Base-by-base conservation (phyloP, 2,329 filamentous ascomycete genomes). In the Lachnellula subtilissima region DNA sequence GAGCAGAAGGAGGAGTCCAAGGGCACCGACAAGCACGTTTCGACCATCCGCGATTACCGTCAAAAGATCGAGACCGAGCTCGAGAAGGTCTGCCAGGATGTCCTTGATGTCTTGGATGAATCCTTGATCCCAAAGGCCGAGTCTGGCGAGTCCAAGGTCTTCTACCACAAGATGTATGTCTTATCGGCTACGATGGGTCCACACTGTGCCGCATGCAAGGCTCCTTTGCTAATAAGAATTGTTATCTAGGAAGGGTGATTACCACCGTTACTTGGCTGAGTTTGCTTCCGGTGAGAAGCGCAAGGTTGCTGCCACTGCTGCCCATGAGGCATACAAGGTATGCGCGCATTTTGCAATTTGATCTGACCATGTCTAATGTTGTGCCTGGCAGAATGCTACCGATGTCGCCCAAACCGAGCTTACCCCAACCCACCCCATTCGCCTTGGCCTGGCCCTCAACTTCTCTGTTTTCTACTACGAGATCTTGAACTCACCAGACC, bases 1-100 rank as follows among this genome's bases (percentile, higher is more conserved):
- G 93, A 97, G 83, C 93, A 97, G 80, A 97, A 97, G 87, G 93
- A 97, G 83, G 93, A 97, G 81, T 94, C 91, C 74, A 97, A 97
- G 86, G 93, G 93, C 73, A 91, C 88, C 67, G 91, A 95, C 72
- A 93, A 94, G 83, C 93, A 97, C 77, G 91, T 97, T 71, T 75
- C 80, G 69, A 91, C 89, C 77, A 97, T 97, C 80, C 89, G 89
- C 75, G 91, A 96, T 64, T 97, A 97, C 84, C 93, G 93, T 73
- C 86, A 91, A 80, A 97, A 97, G 89, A 97, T 97, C 72, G 93
- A 97, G 85, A 82, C 81, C 71, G 93, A 97, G 82, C 87, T 97
- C 70, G 93, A 94, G 85, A 89, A 92, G 81, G 91, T 97, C 78
- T 97, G 93, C 85, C 86, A 97, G 80, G 93, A 97, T 80, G 91